Percentiles rank a stretch among this genome's conserved stretches.
phyloP scores from a whole-genome alignment of 345 rosid genomes.

The Excoecaria agallocha region DNA sequence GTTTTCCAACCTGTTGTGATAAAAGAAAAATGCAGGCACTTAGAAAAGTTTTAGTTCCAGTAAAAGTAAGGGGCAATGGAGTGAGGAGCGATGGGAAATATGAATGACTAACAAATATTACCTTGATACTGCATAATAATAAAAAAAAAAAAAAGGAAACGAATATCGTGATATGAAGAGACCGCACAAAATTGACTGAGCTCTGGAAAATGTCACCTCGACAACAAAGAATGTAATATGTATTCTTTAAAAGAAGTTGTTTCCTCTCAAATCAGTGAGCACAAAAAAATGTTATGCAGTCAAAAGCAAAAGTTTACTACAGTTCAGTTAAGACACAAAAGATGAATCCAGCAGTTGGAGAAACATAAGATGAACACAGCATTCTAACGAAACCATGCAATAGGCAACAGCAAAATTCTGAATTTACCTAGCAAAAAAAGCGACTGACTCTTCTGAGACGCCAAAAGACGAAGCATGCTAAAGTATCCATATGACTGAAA shows the following conservation, averaged over 20 bases:
- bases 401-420: not conserved
- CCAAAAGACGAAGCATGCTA: slow-evolving; percentile 83
- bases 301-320: not conserved
- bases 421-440: slow-evolving; percentile 55
- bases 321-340: not conserved
- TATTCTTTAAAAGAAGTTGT: not conserved
- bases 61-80: not conserved
- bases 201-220: not conserved
- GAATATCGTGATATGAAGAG: not conserved
- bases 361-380: not conserved
- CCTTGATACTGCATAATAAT: not conserved
- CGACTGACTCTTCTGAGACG: slow-evolving; percentile 80
- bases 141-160: not conserved
- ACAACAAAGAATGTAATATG: not conserved
- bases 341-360: not conserved
- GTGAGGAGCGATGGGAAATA: too few relatives aligned
- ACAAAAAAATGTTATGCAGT: not conserved
- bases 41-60: not conserved
- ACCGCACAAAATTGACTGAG: not conserved
- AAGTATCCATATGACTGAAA: slow-evolving; percentile 59
- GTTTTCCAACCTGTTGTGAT: slow-evolving; percentile 66
- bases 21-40: not conserved
- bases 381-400: not conserved
- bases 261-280: not conserved
- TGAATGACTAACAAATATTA: not conserved